These are phyloP conservation scores for Angomonas desouzai DNA, from an alignment of 208 protist genomes.

Conservation along the genomic window DNA sequence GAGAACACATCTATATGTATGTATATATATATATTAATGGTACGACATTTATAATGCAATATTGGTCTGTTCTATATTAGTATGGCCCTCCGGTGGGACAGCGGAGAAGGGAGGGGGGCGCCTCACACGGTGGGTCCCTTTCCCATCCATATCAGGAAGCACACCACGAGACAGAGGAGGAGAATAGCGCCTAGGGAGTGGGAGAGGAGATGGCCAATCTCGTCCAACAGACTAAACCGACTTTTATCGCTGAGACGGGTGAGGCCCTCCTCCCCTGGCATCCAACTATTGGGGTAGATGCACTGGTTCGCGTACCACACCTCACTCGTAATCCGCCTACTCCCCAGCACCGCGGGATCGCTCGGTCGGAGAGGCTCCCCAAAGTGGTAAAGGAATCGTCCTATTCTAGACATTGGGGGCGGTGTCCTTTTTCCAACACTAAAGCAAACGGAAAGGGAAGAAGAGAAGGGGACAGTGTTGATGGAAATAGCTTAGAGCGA, in stretches of 20 bases:
- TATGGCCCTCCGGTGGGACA: too few relatives aligned
- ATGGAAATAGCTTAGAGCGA: too few relatives aligned
- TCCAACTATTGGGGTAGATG: conserved; percentile 83
- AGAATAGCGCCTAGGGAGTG: conserved; percentile 1
- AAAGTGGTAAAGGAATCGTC: background rate
- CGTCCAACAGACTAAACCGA: background rate
- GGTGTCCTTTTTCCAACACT: too few relatives aligned
- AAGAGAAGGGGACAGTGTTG: background rate
- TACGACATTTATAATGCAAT: too few relatives aligned
- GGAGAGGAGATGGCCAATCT: background rate
- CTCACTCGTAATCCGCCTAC: conserved; percentile 42
- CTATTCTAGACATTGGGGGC: background rate
- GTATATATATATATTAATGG: too few relatives aligned
- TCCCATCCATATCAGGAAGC: background rate
- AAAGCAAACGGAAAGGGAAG: background rate
- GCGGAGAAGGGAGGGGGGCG: too few relatives aligned
- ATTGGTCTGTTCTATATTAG: too few relatives aligned
- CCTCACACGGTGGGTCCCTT: too few relatives aligned
- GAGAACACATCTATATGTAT: too few relatives aligned
- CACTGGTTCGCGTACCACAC: conserved; percentile 75
- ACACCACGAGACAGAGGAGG: background rate
- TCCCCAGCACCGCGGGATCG: conserved; percentile 25
- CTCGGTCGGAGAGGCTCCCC: conserved; percentile 7
- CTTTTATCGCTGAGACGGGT: conserved; percentile 19
- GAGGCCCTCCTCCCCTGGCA: conserved; percentile 29